Percentiles rank a stretch among this genome's conserved stretches.
Evolutionary conservation across 2,329 filamentous ascomycete species (phyloP).

Genomic region (Didymella exigua): DNA sequence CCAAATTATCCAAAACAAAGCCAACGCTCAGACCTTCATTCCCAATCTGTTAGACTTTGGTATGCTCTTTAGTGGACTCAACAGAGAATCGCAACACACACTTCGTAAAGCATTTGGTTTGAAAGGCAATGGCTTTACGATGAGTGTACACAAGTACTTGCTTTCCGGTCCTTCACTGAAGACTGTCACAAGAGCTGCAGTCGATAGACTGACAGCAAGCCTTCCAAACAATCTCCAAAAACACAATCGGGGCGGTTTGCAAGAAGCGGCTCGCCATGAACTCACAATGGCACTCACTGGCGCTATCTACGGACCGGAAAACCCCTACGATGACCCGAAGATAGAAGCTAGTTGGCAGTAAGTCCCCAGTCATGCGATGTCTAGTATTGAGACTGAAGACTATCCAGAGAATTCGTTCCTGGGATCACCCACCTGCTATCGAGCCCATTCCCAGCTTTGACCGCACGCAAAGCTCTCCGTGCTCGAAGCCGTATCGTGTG

Average conservation of each 20-base stretch:
- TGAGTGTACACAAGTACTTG: constrained; percentile 46
- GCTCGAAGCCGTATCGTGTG: constrained; percentile 45
- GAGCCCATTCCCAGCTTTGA: constrained; percentile 32
- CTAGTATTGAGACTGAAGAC: not conserved
- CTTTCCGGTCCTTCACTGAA: constrained; percentile 41
- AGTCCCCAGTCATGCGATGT: not conserved
- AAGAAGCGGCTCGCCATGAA: constrained; percentile 37
- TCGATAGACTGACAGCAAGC: constrained; percentile 38
- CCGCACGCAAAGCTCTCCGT: constrained; percentile 39
- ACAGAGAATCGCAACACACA: constrained; percentile 19
- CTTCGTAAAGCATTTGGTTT: constrained; percentile 32
- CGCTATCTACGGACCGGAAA: constrained; percentile 51
- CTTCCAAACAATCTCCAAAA: constrained; percentile 20
- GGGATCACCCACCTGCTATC: constrained; percentile 34
- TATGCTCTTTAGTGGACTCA: constrained; percentile 38
- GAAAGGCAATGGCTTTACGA: constrained; percentile 48
- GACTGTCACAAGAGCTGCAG: constrained; percentile 45
- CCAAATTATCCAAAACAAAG: constrained; percentile 48
- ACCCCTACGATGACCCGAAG: constrained; percentile 47
- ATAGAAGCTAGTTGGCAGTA: constrained; percentile 49
- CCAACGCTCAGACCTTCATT: constrained; percentile 47
- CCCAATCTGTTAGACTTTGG: constrained; percentile 44
- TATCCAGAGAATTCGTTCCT: constrained; percentile 27
- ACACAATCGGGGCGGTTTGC: constrained; percentile 8
- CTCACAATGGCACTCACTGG: constrained; percentile 48